Evolutionary conservation across 176 grass and related monocot genomes (phyloP).

Genomic region (Pontederia crassipes): DNA sequence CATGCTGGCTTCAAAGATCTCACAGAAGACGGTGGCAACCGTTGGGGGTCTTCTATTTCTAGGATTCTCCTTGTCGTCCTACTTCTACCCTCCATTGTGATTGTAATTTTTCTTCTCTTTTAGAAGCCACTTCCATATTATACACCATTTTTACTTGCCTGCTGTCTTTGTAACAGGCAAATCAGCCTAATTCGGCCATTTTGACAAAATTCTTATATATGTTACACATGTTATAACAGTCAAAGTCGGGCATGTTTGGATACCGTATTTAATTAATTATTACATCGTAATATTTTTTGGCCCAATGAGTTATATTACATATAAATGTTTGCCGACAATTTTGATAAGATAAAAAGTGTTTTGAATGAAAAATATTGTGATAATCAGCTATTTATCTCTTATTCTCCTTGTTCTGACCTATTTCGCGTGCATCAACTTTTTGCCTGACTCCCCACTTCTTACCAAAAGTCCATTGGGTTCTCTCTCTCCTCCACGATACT

Average conservation of each 20-base stretch:
- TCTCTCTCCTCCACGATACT: too few species aligned
- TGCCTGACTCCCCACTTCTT: too few species aligned
- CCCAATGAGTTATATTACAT: background rate
- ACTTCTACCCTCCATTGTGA: conserved; percentile 96
- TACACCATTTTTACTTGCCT: conserved; percentile 2
- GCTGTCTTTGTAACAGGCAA: background rate
- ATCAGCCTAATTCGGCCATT: background rate
- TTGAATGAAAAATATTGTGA: too few species aligned
- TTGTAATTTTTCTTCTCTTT: conserved; percentile 5
- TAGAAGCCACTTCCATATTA: background rate
- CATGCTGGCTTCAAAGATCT: conserved; percentile 93
- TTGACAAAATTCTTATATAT: background rate
- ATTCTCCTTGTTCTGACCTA: too few species aligned
- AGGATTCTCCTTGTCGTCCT: conserved; percentile 79
- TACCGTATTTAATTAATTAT: too few species aligned
- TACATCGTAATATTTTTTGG: too few species aligned
- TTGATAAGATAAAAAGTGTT: background rate
- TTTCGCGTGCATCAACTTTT: too few species aligned
- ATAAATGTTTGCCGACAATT: background rate
- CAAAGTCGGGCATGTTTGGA: background rate
- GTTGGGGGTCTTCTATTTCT: conserved; percentile 85
- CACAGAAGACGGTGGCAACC: conserved; percentile 69
- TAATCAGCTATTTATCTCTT: too few species aligned
- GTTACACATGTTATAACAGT: background rate
- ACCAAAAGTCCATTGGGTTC: too few species aligned